phyloP scores from a whole-genome alignment of 2,329 filamentous ascomycete genomes.

The Aspergillus sp. region DNA sequence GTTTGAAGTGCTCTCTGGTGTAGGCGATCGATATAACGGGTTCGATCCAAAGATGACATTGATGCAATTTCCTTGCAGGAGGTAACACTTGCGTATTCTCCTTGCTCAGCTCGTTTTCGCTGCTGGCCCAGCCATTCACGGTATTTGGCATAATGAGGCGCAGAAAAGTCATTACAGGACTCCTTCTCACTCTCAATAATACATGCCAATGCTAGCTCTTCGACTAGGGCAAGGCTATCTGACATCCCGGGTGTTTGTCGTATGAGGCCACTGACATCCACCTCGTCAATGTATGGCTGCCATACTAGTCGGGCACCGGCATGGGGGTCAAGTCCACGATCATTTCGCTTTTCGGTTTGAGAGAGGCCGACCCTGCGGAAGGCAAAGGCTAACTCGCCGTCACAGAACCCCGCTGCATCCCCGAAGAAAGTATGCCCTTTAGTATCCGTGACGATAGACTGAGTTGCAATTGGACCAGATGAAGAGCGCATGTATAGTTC shows the following conservation, averaged over 20 bases:
- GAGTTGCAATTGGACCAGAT: neutral
- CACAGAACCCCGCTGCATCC: neutral
- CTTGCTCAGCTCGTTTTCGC: neutral
- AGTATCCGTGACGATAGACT: neutral
- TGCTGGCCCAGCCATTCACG: neutral
- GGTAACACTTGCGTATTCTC: neutral
- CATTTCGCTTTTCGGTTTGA: neutral
- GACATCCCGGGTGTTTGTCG: neutral
- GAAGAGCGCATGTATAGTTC: constrained; percentile 15
- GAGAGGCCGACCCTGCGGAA: neutral
- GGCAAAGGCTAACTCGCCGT: neutral
- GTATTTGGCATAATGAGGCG: neutral
- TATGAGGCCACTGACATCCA: neutral
- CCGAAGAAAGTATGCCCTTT: neutral
- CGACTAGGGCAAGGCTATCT: neutral
- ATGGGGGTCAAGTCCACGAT: neutral
- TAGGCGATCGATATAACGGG: neutral
- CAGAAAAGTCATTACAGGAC: neutral
- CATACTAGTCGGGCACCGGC: constrained; percentile 1
- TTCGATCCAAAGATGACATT: neutral
- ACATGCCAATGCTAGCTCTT: neutral
- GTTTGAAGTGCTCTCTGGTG: neutral
- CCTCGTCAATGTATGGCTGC: neutral
- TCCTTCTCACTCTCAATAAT: neutral
- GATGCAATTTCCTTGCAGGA: neutral